Base-by-base conservation (phyloP, 805 yeast species). In the Limtongozyma cylindracea region DNA sequence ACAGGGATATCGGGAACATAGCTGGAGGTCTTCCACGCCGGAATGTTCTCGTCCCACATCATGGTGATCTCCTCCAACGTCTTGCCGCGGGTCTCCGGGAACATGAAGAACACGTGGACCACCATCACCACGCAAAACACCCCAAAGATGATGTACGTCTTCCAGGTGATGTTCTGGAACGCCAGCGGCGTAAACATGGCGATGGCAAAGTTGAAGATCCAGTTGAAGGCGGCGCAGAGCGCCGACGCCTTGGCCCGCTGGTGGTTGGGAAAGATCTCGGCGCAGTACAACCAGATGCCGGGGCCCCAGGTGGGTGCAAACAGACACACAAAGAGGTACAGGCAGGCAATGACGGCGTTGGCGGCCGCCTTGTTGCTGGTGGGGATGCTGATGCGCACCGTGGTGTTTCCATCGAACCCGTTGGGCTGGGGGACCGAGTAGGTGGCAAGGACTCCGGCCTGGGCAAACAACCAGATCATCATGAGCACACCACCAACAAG, bases 231-330 rank as follows among this genome's bases (percentile, higher is more conserved):
- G 5, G 76, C 64, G 13, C 65, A 48, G n/a, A 69, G 51, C 23
- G 72, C 68, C 30, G 68, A 57, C 25, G 77, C 70, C 52, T 80
- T 61, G 34, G 67, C 63, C 47, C 70, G 56, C 24, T 63, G 52
- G 6, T 5, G 5, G 33, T 50, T 56, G 31, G 56, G 56, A 61
- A 70, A 66, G 24, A 68, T 54, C 42, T 68, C 78, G 11, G 73
- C 61, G 35, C 69, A 61, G 45, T 10, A 18, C 21, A 26, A 23
- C 18, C 26, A 66, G 27, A 53, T 47, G 32, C 56, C 52, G 12
- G 53, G 58, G 31, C 59, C 62, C 62, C 60, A 57, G 8, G 68
- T 49, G 24, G 49, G 39, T 13, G 69, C 68, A 30, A 64, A 64
- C 26, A 62, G 52, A 23, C 49, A 51, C 25, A 61, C 66, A 36